A percentile compares a stretch with the other conserved stretches of the same genome.
Evolutionary conservation across 805 yeast genomes (phyloP).

Genomic region (Ogataea neopini): DNA sequence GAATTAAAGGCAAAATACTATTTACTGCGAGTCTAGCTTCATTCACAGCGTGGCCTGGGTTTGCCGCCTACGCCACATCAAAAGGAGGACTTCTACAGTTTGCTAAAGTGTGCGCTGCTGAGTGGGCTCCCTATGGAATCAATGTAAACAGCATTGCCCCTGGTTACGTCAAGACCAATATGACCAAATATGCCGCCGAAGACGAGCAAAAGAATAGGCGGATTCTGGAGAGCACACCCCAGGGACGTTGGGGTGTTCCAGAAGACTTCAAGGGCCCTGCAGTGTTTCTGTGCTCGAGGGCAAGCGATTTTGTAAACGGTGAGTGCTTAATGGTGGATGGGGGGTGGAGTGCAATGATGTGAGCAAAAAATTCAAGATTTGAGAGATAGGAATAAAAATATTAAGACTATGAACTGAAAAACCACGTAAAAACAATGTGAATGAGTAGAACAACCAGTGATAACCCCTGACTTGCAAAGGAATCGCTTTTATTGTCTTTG

Average conservation of each 20-base stretch:
- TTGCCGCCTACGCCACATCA: constrained; percentile 43
- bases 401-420: no score
- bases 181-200: constrained; percentile 37
- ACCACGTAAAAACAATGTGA: no score
- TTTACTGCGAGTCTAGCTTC: constrained; percentile 44
- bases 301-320: constrained; percentile 53
- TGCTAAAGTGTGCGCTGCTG: constrained; percentile 42
- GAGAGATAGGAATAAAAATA: no score
- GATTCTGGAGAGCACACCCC: constrained; percentile 43
- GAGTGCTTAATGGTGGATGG: constrained; percentile 56
- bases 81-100: constrained; percentile 42
- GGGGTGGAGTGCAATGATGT: constrained; percentile 43
- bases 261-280: constrained; percentile 48
- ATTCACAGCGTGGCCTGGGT: constrained; percentile 40
- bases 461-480: no score
- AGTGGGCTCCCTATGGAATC: constrained; percentile 47
- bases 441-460: no score
- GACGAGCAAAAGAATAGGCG: constrained; percentile 30
- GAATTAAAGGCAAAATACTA: constrained; percentile 40
- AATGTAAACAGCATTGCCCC: constrained; percentile 52
- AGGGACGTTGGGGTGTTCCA: constrained; percentile 49
- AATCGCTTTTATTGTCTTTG: not conserved
- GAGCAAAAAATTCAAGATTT: no score
- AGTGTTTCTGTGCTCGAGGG: constrained; percentile 50
- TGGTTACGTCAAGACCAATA: constrained; percentile 49